These are phyloP conservation scores for Hortaea werneckii DNA, from an alignment of 2,329 filamentous ascomycete genomes.

Conservation along the genomic window DNA sequence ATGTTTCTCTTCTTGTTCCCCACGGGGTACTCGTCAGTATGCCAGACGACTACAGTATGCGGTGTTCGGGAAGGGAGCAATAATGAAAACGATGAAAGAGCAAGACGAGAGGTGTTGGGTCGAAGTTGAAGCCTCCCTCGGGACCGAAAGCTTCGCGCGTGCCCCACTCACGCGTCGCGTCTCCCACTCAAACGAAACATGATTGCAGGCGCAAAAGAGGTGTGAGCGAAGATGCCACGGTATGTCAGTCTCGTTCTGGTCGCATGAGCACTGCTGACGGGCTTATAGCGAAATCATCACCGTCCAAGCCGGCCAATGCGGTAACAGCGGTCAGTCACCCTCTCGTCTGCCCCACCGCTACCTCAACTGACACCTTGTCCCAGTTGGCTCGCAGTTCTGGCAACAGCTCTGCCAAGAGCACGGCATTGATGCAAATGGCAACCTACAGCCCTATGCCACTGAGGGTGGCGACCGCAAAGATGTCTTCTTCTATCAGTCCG, in stretches of 20 bases:
- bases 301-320: constrained; percentile 96
- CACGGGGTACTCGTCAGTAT: too few species aligned
- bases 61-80: too few species aligned
- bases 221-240: constrained; percentile 12
- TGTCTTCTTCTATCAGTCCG: constrained; percentile 97
- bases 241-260: constrained; percentile 1
- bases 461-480: constrained; percentile 97
- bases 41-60: too few species aligned
- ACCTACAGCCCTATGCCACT: constrained; percentile 93
- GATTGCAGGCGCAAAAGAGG: not conserved
- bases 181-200: constrained; percentile 1
- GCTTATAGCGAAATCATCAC: constrained; percentile 87
- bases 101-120: too few species aligned
- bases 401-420: constrained; percentile 97
- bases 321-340: constrained; percentile 83
- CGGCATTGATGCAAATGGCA: constrained; percentile 93
- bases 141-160: not conserved
- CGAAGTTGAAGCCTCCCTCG: too few species aligned
- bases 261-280: constrained; percentile 6
- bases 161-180: constrained; percentile 1
- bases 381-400: constrained; percentile 97
- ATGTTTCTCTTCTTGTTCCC: too few species aligned
- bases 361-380: not conserved
- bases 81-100: too few species aligned
- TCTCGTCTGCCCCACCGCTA: constrained; percentile 1